These are phyloP conservation scores for Leucoagaricus sp. DNA, from an alignment of 1,284 basidiomycete species.

Conservation along the genomic window DNA sequence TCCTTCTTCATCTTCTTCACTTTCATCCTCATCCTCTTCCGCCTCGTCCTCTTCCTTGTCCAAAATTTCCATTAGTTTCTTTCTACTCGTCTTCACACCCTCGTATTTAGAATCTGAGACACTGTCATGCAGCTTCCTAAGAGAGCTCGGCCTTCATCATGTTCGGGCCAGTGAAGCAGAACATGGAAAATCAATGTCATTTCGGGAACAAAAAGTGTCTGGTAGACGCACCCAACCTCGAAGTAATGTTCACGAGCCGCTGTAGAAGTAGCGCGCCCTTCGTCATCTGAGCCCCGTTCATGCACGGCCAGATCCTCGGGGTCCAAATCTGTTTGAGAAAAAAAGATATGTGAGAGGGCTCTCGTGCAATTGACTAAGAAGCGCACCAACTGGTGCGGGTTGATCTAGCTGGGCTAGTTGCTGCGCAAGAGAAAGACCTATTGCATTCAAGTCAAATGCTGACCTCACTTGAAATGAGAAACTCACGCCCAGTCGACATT, in stretches of 20 bases:
- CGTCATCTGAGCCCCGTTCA: conserved; percentile 28
- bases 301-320: conserved; percentile 63
- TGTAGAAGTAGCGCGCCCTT: conserved; percentile 26
- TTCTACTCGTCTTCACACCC: conserved; percentile 64
- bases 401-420: conserved; percentile 81
- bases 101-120: conserved; percentile 77
- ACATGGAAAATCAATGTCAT: no score
- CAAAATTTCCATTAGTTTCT: conserved; percentile 51
- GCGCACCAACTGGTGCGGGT: conserved; percentile 65
- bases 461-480: neutral
- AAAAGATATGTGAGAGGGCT: neutral
- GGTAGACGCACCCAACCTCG: conserved; percentile 69
- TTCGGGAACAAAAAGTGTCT: neutral
- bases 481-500: conserved; percentile 24
- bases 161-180: neutral
- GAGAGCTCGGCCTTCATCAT: conserved; percentile 61
- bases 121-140: conserved; percentile 65
- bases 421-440: conserved; percentile 73
- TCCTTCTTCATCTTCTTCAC: conserved; percentile 29
- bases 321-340: conserved; percentile 62
- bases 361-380: neutral
- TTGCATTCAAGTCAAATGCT: no score
- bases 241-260: conserved; percentile 77
- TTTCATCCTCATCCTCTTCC: conserved; percentile 7
- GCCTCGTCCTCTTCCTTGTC: conserved; percentile 28